Conservation (phyloP, 2,329 filamentous ascomycete species). For the Pseudogymnoascus sp. region DNA sequence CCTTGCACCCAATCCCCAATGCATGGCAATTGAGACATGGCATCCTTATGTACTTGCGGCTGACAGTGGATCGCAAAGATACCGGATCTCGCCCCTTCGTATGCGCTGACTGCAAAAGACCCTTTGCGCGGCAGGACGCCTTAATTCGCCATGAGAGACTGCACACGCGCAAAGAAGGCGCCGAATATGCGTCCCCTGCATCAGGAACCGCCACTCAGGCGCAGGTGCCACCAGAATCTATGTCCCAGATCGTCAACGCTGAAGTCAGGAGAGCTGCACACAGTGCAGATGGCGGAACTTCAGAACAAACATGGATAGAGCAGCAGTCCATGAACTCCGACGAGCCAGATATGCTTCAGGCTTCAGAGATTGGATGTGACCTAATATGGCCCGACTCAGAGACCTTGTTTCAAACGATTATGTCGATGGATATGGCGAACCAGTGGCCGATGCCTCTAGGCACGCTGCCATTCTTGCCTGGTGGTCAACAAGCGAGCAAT, state of each 20-base stretch:
- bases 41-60: not conserved
- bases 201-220: not conserved
- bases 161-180: slow-evolving; percentile 25
- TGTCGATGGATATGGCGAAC: slow-evolving; percentile 31
- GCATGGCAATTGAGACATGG: not conserved
- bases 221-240: not conserved
- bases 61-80: slow-evolving; percentile 21
- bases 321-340: slow-evolving; percentile 16
- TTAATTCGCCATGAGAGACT: slow-evolving; percentile 36
- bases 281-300: not conserved
- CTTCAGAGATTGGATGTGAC: slow-evolving; percentile 31
- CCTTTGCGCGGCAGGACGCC: slow-evolving; percentile 36
- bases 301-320: slow-evolving; percentile 22
- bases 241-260: not conserved
- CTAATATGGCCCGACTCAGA: slow-evolving; percentile 38
- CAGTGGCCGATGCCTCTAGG: slow-evolving; percentile 36
- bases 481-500: slow-evolving; percentile 11
- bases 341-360: slow-evolving; percentile 21
- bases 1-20: not conserved
- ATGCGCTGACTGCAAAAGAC: slow-evolving; percentile 32
- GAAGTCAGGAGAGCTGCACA: not conserved
- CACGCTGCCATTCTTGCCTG: slow-evolving; percentile 27
- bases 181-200: not conserved
- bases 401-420: slow-evolving; percentile 34
- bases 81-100: slow-evolving; percentile 34